These are phyloP conservation scores for Pythium pyrilobum DNA, from an alignment of 352 stramenopile genomes.

Conservation along the genomic window DNA sequence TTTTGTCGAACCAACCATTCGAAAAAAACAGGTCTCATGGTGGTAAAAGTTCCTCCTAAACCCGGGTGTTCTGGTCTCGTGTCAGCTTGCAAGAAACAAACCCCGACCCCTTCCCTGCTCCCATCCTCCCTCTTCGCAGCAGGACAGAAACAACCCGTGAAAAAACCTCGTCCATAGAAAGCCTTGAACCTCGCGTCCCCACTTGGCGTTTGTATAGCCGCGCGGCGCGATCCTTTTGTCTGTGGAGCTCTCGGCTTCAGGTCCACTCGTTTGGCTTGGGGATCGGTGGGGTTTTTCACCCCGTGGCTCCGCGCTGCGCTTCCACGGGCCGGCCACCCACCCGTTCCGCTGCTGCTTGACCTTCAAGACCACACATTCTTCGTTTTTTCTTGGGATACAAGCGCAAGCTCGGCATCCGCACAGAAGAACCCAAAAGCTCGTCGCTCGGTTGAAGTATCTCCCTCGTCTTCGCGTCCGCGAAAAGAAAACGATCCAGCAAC, in stretches of 20 bases:
- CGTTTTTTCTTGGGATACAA: conserved; percentile 28
- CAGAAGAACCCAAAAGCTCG: conserved; percentile 13
- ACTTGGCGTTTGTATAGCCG: conserved; percentile 16
- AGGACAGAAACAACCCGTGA: not conserved
- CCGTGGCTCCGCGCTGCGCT: conserved; percentile 1
- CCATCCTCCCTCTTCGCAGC: conserved; percentile 4
- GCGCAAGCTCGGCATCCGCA: conserved; percentile 11
- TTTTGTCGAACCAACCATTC: not conserved
- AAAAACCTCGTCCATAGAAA: conserved; percentile 19
- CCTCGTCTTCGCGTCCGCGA: conserved; percentile 10
- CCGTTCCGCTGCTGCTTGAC: conserved; percentile 1
- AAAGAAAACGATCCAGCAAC: conserved; percentile 21
- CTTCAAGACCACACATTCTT: conserved; percentile 24
- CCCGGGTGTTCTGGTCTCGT: conserved; percentile 18
- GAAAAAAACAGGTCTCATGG: not conserved
- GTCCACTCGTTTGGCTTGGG: conserved; percentile 23
- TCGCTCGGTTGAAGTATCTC: conserved; percentile 6
- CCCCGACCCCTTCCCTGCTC: not conserved
- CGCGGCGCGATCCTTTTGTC: conserved; percentile 2
- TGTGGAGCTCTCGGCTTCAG: conserved; percentile 6
- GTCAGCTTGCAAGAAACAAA: conserved; percentile 16
- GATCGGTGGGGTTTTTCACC: conserved; percentile 21
- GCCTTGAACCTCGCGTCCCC: conserved; percentile 17
- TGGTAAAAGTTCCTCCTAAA: conserved; percentile 9
- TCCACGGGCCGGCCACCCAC: conserved; percentile 7